A percentile compares a stretch with the other conserved stretches of the same genome.
These are phyloP conservation scores for Tricholoma terreum DNA, from an alignment of 768 basidiomycete genomes.

Conservation along the genomic window DNA sequence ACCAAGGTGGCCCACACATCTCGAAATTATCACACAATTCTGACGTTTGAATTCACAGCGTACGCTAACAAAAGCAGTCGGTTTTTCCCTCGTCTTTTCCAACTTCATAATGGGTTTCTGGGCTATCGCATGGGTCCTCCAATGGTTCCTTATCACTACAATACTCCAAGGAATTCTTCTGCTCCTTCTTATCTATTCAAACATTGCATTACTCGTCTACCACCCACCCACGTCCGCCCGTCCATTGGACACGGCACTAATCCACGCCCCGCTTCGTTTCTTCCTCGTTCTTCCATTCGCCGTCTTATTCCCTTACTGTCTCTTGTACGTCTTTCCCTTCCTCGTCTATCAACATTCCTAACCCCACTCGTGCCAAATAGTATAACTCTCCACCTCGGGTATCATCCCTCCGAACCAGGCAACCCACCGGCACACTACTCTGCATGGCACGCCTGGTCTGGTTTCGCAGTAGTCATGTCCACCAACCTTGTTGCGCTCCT, in stretches of 20 bases:
- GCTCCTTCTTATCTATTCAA: slow-evolving; percentile 73
- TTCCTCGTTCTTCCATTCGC: slow-evolving; percentile 54
- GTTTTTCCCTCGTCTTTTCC: slow-evolving; percentile 67
- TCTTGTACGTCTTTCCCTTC: slow-evolving; percentile 45
- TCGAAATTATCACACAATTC: not conserved
- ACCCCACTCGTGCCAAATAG: slow-evolving; percentile 34
- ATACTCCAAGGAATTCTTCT: slow-evolving; percentile 70
- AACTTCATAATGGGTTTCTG: slow-evolving; percentile 82
- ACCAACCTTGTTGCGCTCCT: slow-evolving; percentile 60
- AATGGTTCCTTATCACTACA: slow-evolving; percentile 75
- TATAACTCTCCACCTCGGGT: slow-evolving; percentile 66
- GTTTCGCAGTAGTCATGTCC: slow-evolving; percentile 63
- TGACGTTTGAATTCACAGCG: slow-evolving; percentile 12
- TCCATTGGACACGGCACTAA: slow-evolving; percentile 76
- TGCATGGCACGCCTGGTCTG: slow-evolving; percentile 63
- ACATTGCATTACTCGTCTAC: slow-evolving; percentile 73
- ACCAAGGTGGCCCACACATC: slow-evolving; percentile 48
- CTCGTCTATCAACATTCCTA: not conserved
- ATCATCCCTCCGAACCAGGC: slow-evolving; percentile 41
- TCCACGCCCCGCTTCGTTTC: slow-evolving; percentile 84
- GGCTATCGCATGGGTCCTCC: slow-evolving; percentile 75
- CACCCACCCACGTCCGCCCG: slow-evolving; percentile 55
- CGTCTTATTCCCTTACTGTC: slow-evolving; percentile 56
- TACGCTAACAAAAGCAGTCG: slow-evolving; percentile 77
- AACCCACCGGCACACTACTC: slow-evolving; percentile 53